Conservation (phyloP, 108 stramenopile species). For the Cyclotella choctawhatcheeana region DNA sequence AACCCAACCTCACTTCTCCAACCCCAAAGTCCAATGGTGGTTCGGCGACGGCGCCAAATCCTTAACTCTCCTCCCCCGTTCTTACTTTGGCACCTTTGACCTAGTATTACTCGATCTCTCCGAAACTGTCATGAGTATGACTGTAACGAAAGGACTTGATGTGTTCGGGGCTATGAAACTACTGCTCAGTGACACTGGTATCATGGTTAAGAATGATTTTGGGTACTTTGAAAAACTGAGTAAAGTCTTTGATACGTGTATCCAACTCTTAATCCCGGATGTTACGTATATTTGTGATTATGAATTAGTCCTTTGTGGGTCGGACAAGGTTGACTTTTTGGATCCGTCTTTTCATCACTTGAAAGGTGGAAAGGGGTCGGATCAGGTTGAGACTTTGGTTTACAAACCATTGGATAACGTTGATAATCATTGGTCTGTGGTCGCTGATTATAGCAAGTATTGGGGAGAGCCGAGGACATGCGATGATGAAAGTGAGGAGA, state of each 20-base stretch:
- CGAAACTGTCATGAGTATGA: conserved; percentile 62
- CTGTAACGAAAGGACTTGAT: conserved; percentile 59
- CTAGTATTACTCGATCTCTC: conserved; percentile 69
- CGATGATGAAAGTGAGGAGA: conserved; percentile 7
- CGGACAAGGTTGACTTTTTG: conserved; percentile 41
- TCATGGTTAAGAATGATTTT: conserved; percentile 65
- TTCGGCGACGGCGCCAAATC: conserved; percentile 71
- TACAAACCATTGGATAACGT: conserved; percentile 39
- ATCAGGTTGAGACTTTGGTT: conserved; percentile 40
- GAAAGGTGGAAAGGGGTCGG: conserved; percentile 27
- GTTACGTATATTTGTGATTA: conserved; percentile 49
- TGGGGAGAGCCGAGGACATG: conserved; percentile 41
- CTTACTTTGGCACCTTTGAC: conserved; percentile 68
- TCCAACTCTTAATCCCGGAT: conserved; percentile 38
- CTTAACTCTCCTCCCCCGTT: conserved; percentile 53
- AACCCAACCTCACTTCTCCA: conserved; percentile 66
- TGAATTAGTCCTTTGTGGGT: conserved; percentile 38
- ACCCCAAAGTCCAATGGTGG: conserved; percentile 75
- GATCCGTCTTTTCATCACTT: conserved; percentile 34
- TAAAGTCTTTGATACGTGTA: conserved; percentile 40
- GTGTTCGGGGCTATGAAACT: conserved; percentile 60
- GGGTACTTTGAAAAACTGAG: conserved; percentile 46
- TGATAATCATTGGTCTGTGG: conserved; percentile 41
- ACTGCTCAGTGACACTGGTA: conserved; percentile 54
- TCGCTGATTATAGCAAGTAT: conserved; percentile 43